Base-by-base conservation (phyloP, 1,284 basidiomycete species). In the Microbotryum violaceum region DNA sequence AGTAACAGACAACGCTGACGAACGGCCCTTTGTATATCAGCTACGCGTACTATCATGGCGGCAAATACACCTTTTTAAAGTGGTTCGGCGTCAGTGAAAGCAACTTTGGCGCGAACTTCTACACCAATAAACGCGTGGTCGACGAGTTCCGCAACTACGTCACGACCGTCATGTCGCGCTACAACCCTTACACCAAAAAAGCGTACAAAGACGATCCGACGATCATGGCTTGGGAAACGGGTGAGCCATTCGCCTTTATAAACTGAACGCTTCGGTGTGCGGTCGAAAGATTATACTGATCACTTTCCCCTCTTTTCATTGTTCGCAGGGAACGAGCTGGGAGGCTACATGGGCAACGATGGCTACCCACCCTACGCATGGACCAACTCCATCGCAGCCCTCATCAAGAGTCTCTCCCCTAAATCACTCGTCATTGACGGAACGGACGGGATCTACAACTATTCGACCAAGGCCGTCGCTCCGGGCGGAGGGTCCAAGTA, bases 211-310 rank as follows among this genome's bases (percentile, higher is more conserved):
- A 63, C 37, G 62, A 63, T 49, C 62, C 62, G 14, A 58, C 61
- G 27, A 63, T 63, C 47, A 51, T 63, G 50, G 56, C 56, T 5
- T 63, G 57, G 57, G 62, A 63, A 58, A 63, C 62, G 18, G 60
- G 60, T 42, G 37, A 12, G 37, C 37, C 14, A 42, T 42, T 18
- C 12, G 16, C 37, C 16, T 42, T 42, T 2, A 31, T 16, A 18
- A 18, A 42, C 16, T 18, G 3, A 16, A 16, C 37, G 37, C 9
- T 1, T 42, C 37, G 37, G 37, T 6, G 16, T 10, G 16, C 16
- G 37, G 37, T 42, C 37, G 16, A 10, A 18, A 16, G 37, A 18
- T 27, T 6, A 27, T 42, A 42, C 6, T 42, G 16, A 42, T 12
- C 37, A 16, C 12, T 16, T 14, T 16, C 37, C 16, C 12, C 37